Evolutionary conservation across 306 rosid genomes (phyloP), one percentile per base, ranked within the genome.

Genomic region (Mucuna pruriens): DNA sequence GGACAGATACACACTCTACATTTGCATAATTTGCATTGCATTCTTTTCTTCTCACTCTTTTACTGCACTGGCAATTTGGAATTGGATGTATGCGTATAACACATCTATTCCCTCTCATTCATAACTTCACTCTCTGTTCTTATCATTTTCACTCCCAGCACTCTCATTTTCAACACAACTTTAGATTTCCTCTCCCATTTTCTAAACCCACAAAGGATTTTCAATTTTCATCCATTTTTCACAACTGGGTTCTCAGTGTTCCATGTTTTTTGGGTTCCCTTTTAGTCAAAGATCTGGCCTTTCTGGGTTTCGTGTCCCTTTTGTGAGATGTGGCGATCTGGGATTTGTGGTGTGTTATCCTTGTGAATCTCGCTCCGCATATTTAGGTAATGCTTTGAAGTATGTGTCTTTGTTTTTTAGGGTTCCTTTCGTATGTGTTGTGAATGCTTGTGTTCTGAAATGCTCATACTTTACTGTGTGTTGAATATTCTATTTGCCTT

Each of bases 131-230:
- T 86, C 76, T 84, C 83, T 85, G 87, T 86, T 87, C 75, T 77
- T 74, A 60, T 71, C 71, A 20, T 26, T 29, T 44, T 80, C 80
- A 48, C 19, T 22, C 69, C 78, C 77, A 33, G 67, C 31, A 39
- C 34, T 39, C n/a, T 33, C 73, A 36, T 65, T 65, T 31, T 9
- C 29, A 17, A 9, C 49, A 77, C 86, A 74, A 67, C 77, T 85
- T 85, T 86, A 91, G 90, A 85, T 90, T 90, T 86, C 82, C 76
- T 34, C 78, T 49, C 84, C 52, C 88, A 85, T 86, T 89, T 49
- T 69, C 84, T 76, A 80, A 55, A n/a, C 63, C 54, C 20, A 55
- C 49, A 17, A 22, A 61, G 34, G 20, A 20, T 49, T 72, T 72
- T 33, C 77, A 34, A 23, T 45, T 65, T 67, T 62, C 40, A 19